Evolutionary conservation across 176 grass and related monocot genomes (phyloP).

Genomic region (Phyllostachys edulis): DNA sequence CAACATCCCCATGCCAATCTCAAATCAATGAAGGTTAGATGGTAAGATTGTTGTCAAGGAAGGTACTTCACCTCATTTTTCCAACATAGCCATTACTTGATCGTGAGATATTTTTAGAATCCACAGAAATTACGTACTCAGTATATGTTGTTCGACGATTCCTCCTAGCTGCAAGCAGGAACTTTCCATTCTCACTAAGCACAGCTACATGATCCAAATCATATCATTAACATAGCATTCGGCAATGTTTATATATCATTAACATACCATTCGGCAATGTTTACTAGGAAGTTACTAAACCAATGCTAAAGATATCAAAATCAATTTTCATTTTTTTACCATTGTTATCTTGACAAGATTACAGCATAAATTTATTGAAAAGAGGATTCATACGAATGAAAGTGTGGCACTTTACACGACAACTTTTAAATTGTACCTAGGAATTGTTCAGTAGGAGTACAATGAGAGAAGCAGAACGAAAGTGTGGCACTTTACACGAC

Average conservation of each 20-base stretch:
- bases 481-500: background rate
- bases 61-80: slow-evolving; percentile 71
- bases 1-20: background rate
- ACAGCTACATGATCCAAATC: slow-evolving; percentile 57
- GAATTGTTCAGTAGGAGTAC: too few relatives aligned
- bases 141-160: slow-evolving; percentile 69
- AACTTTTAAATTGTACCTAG: too few relatives aligned
- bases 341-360: background rate
- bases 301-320: background rate
- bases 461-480: too few relatives aligned
- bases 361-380: slow-evolving; percentile 8
- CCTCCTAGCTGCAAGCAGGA: slow-evolving; percentile 84
- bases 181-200: slow-evolving; percentile 75
- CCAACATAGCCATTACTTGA: slow-evolving; percentile 79
- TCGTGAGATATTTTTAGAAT: slow-evolving; percentile 67
- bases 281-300: background rate
- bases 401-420: background rate
- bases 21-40: slow-evolving; percentile 10
- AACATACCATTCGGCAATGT: background rate
- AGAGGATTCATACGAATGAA: background rate
- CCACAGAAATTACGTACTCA: slow-evolving; percentile 83
- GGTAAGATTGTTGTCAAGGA: slow-evolving; percentile 11
- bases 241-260: slow-evolving; percentile 2
- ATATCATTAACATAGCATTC: slow-evolving; percentile 7
- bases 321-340: background rate